Evolutionary conservation across 1,284 basidiomycete species (phyloP), one percentile per base, ranked within the genome.

Genomic region (Moesziomyces aphidis): DNA sequence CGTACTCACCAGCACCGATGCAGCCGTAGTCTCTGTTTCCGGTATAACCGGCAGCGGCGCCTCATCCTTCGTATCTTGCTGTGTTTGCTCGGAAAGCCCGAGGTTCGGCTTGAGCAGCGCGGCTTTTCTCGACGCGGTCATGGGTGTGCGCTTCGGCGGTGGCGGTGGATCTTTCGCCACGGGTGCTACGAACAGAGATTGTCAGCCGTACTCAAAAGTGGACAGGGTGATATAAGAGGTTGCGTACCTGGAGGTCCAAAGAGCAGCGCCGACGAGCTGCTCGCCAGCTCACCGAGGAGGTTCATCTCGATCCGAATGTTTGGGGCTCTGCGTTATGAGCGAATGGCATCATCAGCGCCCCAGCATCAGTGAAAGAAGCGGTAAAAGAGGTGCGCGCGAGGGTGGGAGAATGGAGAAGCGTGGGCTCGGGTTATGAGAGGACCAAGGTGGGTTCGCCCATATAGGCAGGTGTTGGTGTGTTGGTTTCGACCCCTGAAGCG

Each of bases 191-290:
- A 19, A 31, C 34, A 8, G 19, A 5, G 15, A 11, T 11, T 2
- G 39, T 19, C 17, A 17, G 39, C 15, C 17, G 17, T 9, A 36
- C 36, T 17, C 19, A 17, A 42, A 19, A 8, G 7, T 6, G 17
- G 15, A 19, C 17, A 42, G 39, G 39, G 19, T 8, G 7, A 19
- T 42, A 42, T 42, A 22, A 9, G n/a, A 9, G 39, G 44, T 28
- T 22, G 19, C 21, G 21, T 39, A 61, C 59, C 50, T 31, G 67
- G 61, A 23, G 67, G 61, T 7, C 61, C 67, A 50, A 55, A 70
- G 2, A 70, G 26, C 31, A 63, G 44, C 39, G 42, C 50, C 28
- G 56, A 56, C 10, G 61, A 63, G 66, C 50, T 56, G 23, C 53
- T 56, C 22, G 56, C 61, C 28, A 59, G 26, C 19, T 59, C 56